Conservation (phyloP, 805 yeast species). For the Metschnikowia vanudenii region DNA sequence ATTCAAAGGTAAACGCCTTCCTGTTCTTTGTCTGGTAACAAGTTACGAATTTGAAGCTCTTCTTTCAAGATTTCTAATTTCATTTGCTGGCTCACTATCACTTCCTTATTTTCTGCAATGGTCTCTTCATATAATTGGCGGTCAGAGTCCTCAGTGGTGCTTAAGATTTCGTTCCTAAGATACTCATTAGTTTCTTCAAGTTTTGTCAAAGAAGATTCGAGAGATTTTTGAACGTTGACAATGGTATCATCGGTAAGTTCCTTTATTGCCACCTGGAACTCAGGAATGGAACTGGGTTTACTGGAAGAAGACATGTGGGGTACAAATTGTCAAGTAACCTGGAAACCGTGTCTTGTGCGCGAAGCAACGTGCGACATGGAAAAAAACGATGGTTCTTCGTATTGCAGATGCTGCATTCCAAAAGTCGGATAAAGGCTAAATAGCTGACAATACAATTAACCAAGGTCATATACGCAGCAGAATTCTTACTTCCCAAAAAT, state of each 20-base stretch:
- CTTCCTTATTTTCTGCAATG: slow-evolving; percentile 53
- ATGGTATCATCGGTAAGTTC: slow-evolving; percentile 48
- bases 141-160: slow-evolving; percentile 38
- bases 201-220: slow-evolving; percentile 32
- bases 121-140: slow-evolving; percentile 52
- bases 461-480: no score
- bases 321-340: neutral
- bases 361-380: neutral
- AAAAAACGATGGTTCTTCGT: neutral
- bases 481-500: no score
- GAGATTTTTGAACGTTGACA: slow-evolving; percentile 15
- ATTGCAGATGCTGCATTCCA: no score
- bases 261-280: slow-evolving; percentile 52
- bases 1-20: slow-evolving; percentile 13
- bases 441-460: no score
- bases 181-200: slow-evolving; percentile 50
- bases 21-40: slow-evolving; percentile 1
- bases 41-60: slow-evolving; percentile 48
- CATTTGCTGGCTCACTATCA: slow-evolving; percentile 50
- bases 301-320: slow-evolving; percentile 23
- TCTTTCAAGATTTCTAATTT: slow-evolving; percentile 45
- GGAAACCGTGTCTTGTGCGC: neutral
- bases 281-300: slow-evolving; percentile 31
- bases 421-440: no score
- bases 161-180: slow-evolving; percentile 42